Evolutionary conservation across 176 grass and related monocot species (phyloP).

Genomic region (Juncus effusus): DNA sequence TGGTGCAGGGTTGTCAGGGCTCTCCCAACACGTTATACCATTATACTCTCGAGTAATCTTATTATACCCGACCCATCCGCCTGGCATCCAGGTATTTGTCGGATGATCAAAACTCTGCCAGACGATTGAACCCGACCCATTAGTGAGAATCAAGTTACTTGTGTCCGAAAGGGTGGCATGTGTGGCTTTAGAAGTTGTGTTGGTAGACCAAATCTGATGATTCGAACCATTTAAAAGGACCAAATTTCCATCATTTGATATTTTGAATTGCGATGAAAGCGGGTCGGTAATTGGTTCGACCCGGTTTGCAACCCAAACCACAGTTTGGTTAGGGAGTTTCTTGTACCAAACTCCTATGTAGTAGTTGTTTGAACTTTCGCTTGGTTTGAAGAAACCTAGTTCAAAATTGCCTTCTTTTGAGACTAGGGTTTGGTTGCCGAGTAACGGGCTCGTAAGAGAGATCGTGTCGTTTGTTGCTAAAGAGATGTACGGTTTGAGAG

Average conservation of each 20-base stretch:
- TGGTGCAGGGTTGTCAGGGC: constrained; percentile 19
- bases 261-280: constrained; percentile 5
- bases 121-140: constrained; percentile 9
- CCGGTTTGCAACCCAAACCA: constrained; percentile 38
- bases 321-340: constrained; percentile 8
- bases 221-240: constrained; percentile 18
- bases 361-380: constrained; percentile 9
- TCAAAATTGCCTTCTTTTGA: background rate
- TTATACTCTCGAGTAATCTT: constrained; percentile 13
- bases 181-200: background rate
- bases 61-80: constrained; percentile 26
- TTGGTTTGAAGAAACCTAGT: constrained; percentile 20
- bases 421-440: constrained; percentile 13
- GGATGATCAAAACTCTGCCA: constrained; percentile 41
- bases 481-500: too few relatives aligned
- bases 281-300: constrained; percentile 27
- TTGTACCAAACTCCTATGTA: constrained; percentile 37
- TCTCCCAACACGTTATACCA: constrained; percentile 30
- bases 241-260: constrained; percentile 23
- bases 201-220: constrained; percentile 32
- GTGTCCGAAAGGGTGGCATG: constrained; percentile 28
- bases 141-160: constrained; percentile 30
- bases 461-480: too few relatives aligned
- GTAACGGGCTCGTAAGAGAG: background rate
- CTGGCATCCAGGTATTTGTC: constrained; percentile 25